These are phyloP conservation scores for Fusarium sp. DNA, from an alignment of 2,329 filamentous ascomycete species.

Conservation along the genomic window DNA sequence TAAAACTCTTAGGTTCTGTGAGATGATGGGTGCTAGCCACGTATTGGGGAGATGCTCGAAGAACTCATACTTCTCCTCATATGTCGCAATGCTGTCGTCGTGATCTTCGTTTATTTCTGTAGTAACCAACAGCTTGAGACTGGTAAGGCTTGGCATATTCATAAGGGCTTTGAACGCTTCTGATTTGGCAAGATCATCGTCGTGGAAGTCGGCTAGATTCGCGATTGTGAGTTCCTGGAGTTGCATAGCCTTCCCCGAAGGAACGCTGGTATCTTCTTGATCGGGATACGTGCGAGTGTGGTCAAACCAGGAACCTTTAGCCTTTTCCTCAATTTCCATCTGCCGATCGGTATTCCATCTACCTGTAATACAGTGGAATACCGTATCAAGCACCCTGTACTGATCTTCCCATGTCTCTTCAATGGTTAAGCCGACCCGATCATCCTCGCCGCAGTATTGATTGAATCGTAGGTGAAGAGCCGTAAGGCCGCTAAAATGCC, in stretches of 20 bases:
- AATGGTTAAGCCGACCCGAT: neutral
- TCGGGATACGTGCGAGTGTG: neutral
- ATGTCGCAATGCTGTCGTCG: neutral
- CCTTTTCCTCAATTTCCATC: conserved; percentile 3
- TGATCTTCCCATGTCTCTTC: conserved; percentile 20
- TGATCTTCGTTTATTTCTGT: neutral
- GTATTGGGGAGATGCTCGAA: conserved; percentile 27
- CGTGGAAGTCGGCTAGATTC: conserved; percentile 24
- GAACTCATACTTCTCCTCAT: conserved; percentile 37
- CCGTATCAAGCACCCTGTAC: conserved; percentile 22
- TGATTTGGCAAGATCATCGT: neutral
- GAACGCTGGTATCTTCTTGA: neutral
- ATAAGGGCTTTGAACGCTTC: conserved; percentile 11
- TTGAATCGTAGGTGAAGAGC: conserved; percentile 24
- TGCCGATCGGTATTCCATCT: conserved; percentile 15
- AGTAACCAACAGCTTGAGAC: conserved; percentile 17
- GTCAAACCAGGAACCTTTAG: neutral
- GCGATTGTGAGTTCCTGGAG: conserved; percentile 24
- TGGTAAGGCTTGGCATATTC: neutral
- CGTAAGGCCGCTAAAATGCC: neutral
- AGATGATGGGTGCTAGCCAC: conserved; percentile 19
- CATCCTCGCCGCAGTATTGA: conserved; percentile 1
- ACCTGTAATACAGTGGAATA: conserved; percentile 24
- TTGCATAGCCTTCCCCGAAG: neutral
- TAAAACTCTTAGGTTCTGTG: conserved; percentile 49